A percentile compares a stretch with the other conserved stretches of the same genome.
Conservation (phyloP, 345 rosid species). For the Raphanus raphanistrum region DNA sequence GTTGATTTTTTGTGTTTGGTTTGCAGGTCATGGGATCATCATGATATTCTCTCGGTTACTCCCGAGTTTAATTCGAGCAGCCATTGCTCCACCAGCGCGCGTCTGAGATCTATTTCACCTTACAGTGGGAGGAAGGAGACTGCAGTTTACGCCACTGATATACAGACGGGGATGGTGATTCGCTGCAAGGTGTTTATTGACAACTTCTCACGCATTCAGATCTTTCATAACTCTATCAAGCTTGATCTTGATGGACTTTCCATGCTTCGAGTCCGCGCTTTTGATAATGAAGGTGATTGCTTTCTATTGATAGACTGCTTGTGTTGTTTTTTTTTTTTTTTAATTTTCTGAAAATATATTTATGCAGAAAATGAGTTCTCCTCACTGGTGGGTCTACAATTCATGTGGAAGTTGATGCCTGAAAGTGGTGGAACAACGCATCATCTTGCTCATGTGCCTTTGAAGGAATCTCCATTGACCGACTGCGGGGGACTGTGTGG, state of each 20-base stretch:
- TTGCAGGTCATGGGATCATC: constrained; percentile 98
- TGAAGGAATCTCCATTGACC: constrained; percentile 90
- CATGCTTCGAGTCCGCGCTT: constrained; percentile 88
- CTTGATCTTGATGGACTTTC: constrained; percentile 96
- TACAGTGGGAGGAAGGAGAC: constrained; percentile 86
- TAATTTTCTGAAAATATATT: constrained; percentile 16
- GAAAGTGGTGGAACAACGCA: constrained; percentile 57
- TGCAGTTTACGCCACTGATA: constrained; percentile 87
- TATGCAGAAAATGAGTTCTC: constrained; percentile 84
- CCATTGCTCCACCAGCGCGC: constrained; percentile 83
- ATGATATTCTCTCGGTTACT: constrained; percentile 70
- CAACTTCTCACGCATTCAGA: constrained; percentile 81
- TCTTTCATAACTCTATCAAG: constrained; percentile 87
- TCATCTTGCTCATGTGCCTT: constrained; percentile 88
- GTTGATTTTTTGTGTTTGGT: neutral
- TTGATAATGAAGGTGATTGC: constrained; percentile 71
- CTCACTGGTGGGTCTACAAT: constrained; percentile 86
- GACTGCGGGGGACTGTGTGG: constrained; percentile 93
- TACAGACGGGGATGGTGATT: constrained; percentile 72
- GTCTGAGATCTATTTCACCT: constrained; percentile 70
- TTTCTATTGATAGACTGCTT: neutral
- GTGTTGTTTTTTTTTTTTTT: neutral
- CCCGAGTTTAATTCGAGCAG: constrained; percentile 83
- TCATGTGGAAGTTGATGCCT: constrained; percentile 79
- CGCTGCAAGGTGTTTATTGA: constrained; percentile 98